These are phyloP conservation scores for Ustilago cynodontis DNA, from an alignment of 1,284 basidiomycete species.

Conservation along the genomic window DNA sequence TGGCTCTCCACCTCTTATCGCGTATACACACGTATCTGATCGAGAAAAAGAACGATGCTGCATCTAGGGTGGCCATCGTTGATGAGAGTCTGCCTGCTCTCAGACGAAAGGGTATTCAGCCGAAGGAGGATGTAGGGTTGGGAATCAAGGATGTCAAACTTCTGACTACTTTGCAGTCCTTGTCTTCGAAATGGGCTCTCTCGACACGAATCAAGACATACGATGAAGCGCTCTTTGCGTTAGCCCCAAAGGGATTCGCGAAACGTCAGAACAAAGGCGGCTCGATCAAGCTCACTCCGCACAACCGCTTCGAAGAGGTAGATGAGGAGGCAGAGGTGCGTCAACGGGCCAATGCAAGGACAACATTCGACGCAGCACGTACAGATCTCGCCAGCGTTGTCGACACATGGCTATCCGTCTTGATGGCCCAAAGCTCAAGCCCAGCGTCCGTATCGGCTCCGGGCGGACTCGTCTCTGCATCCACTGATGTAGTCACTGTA, in stretches of 20 bases:
- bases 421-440: constrained; percentile 6
- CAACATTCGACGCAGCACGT: constrained; percentile 19
- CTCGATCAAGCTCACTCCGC: constrained; percentile 17
- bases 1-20: constrained; percentile 32
- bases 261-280: constrained; percentile 3
- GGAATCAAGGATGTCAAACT: constrained; percentile 49
- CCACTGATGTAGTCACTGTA: constrained; percentile 40
- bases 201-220: constrained; percentile 30
- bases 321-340: constrained; percentile 30
- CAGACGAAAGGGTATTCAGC: constrained; percentile 26
- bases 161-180: constrained; percentile 39
- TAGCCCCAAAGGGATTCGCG: constrained; percentile 25
- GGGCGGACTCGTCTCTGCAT: background rate
- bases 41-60: constrained; percentile 32
- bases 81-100: constrained; percentile 12
- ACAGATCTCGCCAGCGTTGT: constrained; percentile 19
- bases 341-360: constrained; percentile 12
- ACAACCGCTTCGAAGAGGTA: constrained; percentile 47
- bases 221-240: constrained; percentile 24
- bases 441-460: background rate
- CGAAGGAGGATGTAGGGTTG: constrained; percentile 45
- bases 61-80: constrained; percentile 21
- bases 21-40: constrained; percentile 25
- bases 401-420: constrained; percentile 18
- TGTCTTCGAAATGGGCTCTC: constrained; percentile 42